A percentile compares a stretch with the other conserved stretches of the same genome.
Conservation (phyloP, 106 monocot genomes). For the Phalaenopsis equestris region DNA sequence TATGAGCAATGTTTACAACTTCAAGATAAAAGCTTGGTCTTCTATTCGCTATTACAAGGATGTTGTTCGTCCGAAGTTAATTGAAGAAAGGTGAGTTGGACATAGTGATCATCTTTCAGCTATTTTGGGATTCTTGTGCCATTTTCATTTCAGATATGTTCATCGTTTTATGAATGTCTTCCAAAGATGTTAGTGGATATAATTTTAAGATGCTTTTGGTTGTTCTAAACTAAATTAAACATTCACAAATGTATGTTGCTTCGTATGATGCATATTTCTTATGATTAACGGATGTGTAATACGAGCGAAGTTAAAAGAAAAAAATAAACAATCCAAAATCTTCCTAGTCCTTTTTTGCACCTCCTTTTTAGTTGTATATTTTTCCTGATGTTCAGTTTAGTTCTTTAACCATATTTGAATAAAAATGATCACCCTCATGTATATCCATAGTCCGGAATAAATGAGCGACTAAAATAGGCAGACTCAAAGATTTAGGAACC, state of each 20-base stretch:
- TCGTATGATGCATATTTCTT: neutral
- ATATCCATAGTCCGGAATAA: too few species aligned
- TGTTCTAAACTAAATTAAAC: neutral
- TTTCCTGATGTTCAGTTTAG: too few species aligned
- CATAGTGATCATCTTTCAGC: neutral
- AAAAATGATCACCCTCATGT: too few species aligned
- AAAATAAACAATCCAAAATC: too few species aligned
- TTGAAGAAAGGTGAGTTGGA: slow-evolving; percentile 82
- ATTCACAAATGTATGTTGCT: neutral
- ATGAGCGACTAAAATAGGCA: too few species aligned
- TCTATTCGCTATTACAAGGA: slow-evolving; percentile 75
- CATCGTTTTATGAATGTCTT: neutral
- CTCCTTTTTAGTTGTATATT: too few species aligned
- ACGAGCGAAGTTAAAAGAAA: too few species aligned
- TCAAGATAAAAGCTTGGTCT: slow-evolving; percentile 93
- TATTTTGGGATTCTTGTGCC: neutral
- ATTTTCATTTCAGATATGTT: neutral
- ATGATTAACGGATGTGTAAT: too few species aligned
- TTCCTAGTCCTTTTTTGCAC: too few species aligned
- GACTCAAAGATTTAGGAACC: too few species aligned
- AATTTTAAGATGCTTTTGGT: slow-evolving; percentile 2
- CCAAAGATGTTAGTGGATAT: neutral
- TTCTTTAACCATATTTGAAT: too few species aligned
- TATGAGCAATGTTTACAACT: slow-evolving; percentile 94
- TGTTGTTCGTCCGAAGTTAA: slow-evolving; percentile 68